Percentiles rank a stretch among this genome's conserved stretches.
phyloP scores from a whole-genome alignment of 2,329 filamentous ascomycete genomes.

The Fulvia fulva region DNA sequence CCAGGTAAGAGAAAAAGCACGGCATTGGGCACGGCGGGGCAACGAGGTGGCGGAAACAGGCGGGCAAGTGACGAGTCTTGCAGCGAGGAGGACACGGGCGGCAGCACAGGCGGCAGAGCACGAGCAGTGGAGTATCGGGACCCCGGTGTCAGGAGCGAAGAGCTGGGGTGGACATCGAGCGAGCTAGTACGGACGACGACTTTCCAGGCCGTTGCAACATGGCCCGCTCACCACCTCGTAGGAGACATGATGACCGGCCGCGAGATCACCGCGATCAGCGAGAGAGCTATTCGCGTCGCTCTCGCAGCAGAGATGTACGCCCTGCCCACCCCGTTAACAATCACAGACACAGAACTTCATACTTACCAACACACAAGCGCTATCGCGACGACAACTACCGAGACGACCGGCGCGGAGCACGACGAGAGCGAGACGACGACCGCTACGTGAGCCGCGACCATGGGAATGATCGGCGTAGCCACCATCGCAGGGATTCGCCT shows the following conservation, averaged over 20 bases:
- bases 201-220: constrained; percentile 8
- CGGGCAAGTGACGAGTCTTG: neutral
- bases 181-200: constrained; percentile 8
- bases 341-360: neutral
- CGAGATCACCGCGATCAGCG: constrained; percentile 3
- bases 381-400: constrained; percentile 12
- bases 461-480: constrained; percentile 17
- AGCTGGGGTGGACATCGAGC: constrained; percentile 1
- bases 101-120: neutral
- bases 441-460: constrained; percentile 6
- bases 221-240: constrained; percentile 11
- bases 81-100: neutral
- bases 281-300: constrained; percentile 5
- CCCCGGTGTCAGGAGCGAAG: neutral
- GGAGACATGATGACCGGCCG: constrained; percentile 5
- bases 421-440: neutral
- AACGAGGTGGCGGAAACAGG: neutral
- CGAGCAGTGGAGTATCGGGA: neutral
- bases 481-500: constrained; percentile 19
- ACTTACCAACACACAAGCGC: constrained; percentile 4
- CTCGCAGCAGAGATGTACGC: constrained; percentile 16
- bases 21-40: neutral
- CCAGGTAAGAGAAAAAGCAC: constrained; percentile 2
- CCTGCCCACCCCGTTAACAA: neutral
- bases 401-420: constrained; percentile 10